phyloP scores from a whole-genome alignment of 768 basidiomycete species.

The Steccherinum ochraceum region DNA sequence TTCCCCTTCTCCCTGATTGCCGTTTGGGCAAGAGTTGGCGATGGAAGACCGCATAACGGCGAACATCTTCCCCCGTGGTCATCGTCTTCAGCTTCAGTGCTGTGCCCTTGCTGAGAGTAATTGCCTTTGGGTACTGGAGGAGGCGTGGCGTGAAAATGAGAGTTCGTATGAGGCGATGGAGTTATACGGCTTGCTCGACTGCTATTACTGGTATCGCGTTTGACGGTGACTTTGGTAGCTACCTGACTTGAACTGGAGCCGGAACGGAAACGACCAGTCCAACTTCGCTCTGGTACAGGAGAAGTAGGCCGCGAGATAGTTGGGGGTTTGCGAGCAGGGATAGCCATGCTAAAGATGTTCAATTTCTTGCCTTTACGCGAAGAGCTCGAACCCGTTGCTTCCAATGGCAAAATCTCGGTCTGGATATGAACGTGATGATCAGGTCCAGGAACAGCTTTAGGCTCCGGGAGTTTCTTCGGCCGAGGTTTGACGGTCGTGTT shows the following conservation, averaged over 20 bases:
- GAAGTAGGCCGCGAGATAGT: slow-evolving; percentile 10
- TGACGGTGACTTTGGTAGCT: background rate
- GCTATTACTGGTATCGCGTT: background rate
- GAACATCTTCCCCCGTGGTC: slow-evolving; percentile 27
- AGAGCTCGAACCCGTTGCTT: slow-evolving; percentile 9
- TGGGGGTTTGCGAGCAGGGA: slow-evolving; percentile 19
- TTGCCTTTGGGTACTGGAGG: slow-evolving; percentile 11
- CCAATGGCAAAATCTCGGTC: slow-evolving; percentile 16
- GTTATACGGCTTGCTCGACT: background rate
- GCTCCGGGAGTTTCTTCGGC: slow-evolving; percentile 11
- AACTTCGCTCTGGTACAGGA: slow-evolving; percentile 1
- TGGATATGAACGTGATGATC: slow-evolving; percentile 16
- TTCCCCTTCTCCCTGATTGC: slow-evolving; percentile 16
- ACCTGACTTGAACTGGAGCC: slow-evolving; percentile 9
- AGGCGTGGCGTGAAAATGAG: slow-evolving; percentile 10
- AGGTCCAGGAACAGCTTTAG: background rate
- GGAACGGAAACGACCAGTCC: slow-evolving; percentile 8
- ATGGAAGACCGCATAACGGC: slow-evolving; percentile 24
- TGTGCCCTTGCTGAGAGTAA: slow-evolving; percentile 2
- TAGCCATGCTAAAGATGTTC: slow-evolving; percentile 21
- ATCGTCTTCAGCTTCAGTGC: slow-evolving; percentile 12
- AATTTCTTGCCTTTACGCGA: slow-evolving; percentile 19
- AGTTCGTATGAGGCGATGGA: background rate
- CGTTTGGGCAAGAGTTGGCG: slow-evolving; percentile 13
- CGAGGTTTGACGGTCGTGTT: slow-evolving; percentile 51